Conservation (phyloP, 345 rosid genomes). For the Sonneratia alba region DNA sequence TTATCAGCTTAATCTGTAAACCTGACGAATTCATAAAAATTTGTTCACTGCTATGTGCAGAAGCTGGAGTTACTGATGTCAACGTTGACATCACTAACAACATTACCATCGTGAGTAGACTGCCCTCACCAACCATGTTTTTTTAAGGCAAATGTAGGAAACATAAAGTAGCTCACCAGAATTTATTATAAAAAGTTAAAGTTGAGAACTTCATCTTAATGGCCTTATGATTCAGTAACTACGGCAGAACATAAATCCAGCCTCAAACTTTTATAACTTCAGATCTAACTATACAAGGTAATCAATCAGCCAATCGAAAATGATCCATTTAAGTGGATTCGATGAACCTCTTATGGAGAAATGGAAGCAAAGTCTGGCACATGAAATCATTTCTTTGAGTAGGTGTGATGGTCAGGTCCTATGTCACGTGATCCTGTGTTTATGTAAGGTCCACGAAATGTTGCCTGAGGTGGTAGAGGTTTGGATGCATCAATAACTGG, state of each 20-base stretch:
- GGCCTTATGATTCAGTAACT: background rate
- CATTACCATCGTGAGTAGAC: background rate
- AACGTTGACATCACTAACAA: background rate
- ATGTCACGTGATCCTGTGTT: constrained; percentile 87
- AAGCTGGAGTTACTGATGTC: background rate
- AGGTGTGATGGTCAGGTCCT: constrained; percentile 71
- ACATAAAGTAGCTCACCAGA: background rate
- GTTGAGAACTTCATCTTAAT: background rate
- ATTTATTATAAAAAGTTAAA: background rate
- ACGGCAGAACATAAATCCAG: background rate
- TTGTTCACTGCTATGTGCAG: background rate
- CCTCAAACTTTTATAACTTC: background rate
- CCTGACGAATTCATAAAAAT: background rate
- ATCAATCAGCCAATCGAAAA: background rate
- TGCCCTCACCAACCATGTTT: background rate
- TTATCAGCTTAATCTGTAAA: background rate
- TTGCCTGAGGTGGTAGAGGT: constrained; percentile 86
- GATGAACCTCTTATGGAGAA: background rate
- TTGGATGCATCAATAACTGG: constrained; percentile 81
- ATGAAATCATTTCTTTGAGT: constrained; percentile 53
- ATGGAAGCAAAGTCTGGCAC: background rate
- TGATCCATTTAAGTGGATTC: background rate
- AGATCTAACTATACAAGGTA: background rate
- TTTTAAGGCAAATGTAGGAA: background rate
- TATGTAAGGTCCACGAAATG: constrained; percentile 91